These are phyloP conservation scores for Trematosphaeria pertusa DNA, from an alignment of 2,329 filamentous ascomycete species.

Conservation along the genomic window DNA sequence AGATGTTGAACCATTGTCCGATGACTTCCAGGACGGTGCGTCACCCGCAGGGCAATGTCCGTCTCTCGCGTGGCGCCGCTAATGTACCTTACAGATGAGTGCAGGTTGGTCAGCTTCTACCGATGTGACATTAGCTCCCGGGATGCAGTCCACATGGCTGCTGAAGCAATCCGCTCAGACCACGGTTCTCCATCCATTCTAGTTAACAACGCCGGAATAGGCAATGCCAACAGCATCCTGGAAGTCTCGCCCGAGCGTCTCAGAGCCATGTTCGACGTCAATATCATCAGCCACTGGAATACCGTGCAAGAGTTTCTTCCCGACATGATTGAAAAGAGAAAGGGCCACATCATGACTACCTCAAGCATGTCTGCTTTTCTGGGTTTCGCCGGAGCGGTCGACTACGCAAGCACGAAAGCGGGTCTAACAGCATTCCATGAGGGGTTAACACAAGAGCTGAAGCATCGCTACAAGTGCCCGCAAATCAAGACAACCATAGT, in stretches of 20 bases:
- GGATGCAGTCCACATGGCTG: constrained; percentile 34
- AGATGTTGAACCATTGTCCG: constrained; percentile 41
- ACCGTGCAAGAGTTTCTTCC: constrained; percentile 47
- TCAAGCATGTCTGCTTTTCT: constrained; percentile 45
- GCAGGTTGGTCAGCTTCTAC: constrained; percentile 32
- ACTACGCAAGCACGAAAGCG: constrained; percentile 46
- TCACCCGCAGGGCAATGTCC: background rate
- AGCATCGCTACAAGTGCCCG: constrained; percentile 51
- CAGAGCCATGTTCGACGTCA: constrained; percentile 41
- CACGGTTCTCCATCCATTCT: constrained; percentile 42
- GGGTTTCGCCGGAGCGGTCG: constrained; percentile 39
- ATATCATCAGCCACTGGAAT: constrained; percentile 46
- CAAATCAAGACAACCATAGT: constrained; percentile 53
- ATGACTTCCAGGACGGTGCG: constrained; percentile 35
- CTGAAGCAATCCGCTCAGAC: constrained; percentile 41
- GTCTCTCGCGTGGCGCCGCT: constrained; percentile 15
- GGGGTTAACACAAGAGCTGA: constrained; percentile 49
- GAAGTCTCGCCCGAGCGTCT: constrained; percentile 35
- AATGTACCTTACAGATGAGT: constrained; percentile 27
- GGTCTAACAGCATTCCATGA: constrained; percentile 44
- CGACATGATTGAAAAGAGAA: constrained; percentile 45
- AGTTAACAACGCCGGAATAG: constrained; percentile 49
- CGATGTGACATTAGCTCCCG: constrained; percentile 44
- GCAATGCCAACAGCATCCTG: constrained; percentile 41
- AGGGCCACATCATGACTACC: constrained; percentile 46